These are phyloP conservation scores for Guadua angustifolia DNA, from an alignment of 176 grass and related monocot genomes.

Conservation along the genomic window DNA sequence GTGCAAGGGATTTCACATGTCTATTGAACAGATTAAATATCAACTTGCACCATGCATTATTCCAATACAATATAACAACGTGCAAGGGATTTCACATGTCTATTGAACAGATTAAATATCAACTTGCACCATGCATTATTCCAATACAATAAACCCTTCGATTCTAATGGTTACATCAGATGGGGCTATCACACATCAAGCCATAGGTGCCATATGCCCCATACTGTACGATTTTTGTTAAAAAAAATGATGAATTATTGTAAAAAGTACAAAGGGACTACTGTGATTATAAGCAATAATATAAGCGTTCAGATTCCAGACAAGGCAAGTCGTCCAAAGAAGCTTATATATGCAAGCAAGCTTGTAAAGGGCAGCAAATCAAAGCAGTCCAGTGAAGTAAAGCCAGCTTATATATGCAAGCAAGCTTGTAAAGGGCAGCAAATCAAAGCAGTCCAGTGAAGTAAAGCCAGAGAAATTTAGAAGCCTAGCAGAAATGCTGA, in stretches of 20 bases:
- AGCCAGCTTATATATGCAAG: conserved; percentile 55
- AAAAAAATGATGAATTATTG: background rate
- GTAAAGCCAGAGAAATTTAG: conserved; percentile 35
- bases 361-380: conserved; percentile 26
- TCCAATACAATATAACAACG: background rate
- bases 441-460: conserved; percentile 30
- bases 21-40: background rate
- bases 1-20: background rate
- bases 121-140: conserved; percentile 19
- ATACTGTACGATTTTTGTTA: background rate
- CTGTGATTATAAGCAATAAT: conserved; percentile 42
- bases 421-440: conserved; percentile 37
- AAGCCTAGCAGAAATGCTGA: conserved; percentile 49
- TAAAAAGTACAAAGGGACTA: background rate
- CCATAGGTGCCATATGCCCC: background rate
- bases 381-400: conserved; percentile 37
- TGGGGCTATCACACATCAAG: conserved; percentile 16
- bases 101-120: background rate
- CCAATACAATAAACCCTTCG: background rate
- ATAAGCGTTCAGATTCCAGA: conserved; percentile 19
- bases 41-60: conserved; percentile 20
- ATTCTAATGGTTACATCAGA: conserved; percentile 20
- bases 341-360: conserved; percentile 57
- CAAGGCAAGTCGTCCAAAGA: conserved; percentile 32
- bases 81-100: background rate